These are phyloP conservation scores for Prosopis cineraria DNA, from an alignment of 306 rosid genomes.

Conservation along the genomic window DNA sequence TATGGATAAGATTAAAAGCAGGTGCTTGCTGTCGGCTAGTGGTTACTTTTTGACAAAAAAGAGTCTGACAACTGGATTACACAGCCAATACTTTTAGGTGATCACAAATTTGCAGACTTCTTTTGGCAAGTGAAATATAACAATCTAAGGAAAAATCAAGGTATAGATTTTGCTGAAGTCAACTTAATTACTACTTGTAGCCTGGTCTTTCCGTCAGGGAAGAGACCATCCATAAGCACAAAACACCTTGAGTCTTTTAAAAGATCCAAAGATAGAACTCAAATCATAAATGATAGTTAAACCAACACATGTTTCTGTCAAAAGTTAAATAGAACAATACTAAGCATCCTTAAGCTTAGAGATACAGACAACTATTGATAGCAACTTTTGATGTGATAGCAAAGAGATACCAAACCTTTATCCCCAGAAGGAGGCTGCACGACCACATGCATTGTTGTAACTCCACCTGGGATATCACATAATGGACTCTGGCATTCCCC, in stretches of 20 bases:
- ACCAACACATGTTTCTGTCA: neutral
- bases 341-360: neutral
- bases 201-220: neutral
- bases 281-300: neutral
- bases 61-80: conserved; percentile 14
- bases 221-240: neutral
- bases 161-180: neutral
- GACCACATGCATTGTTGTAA: conserved; percentile 90
- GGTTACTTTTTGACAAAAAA: neutral
- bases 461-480: conserved; percentile 74
- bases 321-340: neutral
- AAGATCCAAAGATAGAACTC: neutral
- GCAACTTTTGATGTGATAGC: conserved; percentile 13
- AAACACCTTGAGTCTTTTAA: neutral
- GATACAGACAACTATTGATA: neutral
- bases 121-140: neutral
- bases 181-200: neutral
- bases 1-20: neutral
- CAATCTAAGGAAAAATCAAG: neutral
- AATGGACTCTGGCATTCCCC: conserved; percentile 88
- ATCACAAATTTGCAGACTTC: conserved; percentile 2
- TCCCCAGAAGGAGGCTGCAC: conserved; percentile 71
- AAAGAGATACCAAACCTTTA: conserved; percentile 58
- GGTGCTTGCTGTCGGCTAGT: neutral
- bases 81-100: neutral